Evolutionary conservation across 2,329 filamentous ascomycete species (phyloP).

Genomic region (Knoxdaviesia proteae): DNA sequence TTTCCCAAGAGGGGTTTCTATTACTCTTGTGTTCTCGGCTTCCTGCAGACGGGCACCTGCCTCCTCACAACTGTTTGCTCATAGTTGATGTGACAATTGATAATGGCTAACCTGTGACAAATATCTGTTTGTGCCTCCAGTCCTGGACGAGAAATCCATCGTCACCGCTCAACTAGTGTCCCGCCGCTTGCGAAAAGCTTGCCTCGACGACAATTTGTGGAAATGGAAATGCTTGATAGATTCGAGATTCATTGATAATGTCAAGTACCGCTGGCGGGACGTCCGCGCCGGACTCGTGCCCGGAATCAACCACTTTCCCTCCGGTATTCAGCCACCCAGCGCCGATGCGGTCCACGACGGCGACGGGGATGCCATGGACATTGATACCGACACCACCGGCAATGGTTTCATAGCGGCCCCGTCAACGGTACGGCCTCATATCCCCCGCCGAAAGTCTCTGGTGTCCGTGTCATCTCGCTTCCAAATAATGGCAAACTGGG

Average conservation of each 20-base stretch:
- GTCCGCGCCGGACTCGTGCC: too few species aligned
- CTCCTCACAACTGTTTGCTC: too few species aligned
- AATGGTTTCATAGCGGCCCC: background rate
- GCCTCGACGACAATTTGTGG: constrained; percentile 61
- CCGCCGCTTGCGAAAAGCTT: constrained; percentile 40
- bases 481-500: constrained; percentile 59
- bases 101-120: too few species aligned
- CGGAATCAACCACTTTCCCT: too few species aligned
- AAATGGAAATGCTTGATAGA: constrained; percentile 51
- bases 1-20: too few species aligned
- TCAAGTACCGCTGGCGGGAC: background rate
- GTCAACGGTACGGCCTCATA: background rate
- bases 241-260: constrained; percentile 19
- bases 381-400: background rate
- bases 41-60: too few species aligned
- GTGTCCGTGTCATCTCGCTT: background rate
- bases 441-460: too few species aligned
- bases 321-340: background rate
- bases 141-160: constrained; percentile 13
- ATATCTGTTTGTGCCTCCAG: background rate
- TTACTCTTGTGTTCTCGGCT: too few species aligned
- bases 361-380: background rate
- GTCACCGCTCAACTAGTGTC: constrained; percentile 50
- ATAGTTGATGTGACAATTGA: too few species aligned
- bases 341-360: background rate